Conservation (phyloP, 805 yeast species). For the Metschnikowia sp. region DNA sequence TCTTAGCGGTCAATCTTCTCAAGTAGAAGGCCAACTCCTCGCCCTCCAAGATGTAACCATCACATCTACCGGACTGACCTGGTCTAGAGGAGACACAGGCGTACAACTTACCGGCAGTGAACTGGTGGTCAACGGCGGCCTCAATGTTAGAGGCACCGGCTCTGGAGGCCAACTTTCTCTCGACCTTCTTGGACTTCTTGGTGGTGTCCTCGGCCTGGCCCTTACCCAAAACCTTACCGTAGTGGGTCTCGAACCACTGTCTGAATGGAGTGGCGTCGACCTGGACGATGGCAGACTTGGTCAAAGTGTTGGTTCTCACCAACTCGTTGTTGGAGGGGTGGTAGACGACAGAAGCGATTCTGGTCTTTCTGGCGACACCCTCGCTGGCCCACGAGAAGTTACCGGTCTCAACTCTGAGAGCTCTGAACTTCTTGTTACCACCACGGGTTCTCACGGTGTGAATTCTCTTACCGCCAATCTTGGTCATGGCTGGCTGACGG, state of each 20-base stretch:
- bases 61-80: slow-evolving; percentile 99
- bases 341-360: slow-evolving; percentile 96
- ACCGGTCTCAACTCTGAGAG: slow-evolving; percentile 97
- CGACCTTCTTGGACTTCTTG: slow-evolving; percentile 71
- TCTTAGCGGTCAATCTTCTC: slow-evolving; percentile 99
- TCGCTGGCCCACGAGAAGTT: slow-evolving; percentile 99
- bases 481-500: slow-evolving; percentile 99
- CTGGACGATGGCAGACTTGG: slow-evolving; percentile 98
- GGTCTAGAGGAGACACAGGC: slow-evolving; percentile 99
- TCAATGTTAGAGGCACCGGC: slow-evolving; percentile 81
- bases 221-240: slow-evolving; percentile 93
- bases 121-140: slow-evolving; percentile 89
- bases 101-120: slow-evolving; percentile 98
- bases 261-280: slow-evolving; percentile 99
- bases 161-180: slow-evolving; percentile 93
- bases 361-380: slow-evolving; percentile 98
- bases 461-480: slow-evolving; percentile 98
- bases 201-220: slow-evolving; percentile 48
- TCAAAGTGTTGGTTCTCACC: slow-evolving; percentile 99
- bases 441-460: slow-evolving; percentile 99
- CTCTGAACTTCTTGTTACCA: slow-evolving; percentile 99
- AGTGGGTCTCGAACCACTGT: slow-evolving; percentile 98
- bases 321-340: slow-evolving; percentile 99
- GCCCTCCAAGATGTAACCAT: slow-evolving; percentile 99
- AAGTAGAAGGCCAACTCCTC: slow-evolving; percentile 99